Evolutionary conservation across 768 basidiomycete genomes (phyloP).

Genomic region (Bullera alba): DNA sequence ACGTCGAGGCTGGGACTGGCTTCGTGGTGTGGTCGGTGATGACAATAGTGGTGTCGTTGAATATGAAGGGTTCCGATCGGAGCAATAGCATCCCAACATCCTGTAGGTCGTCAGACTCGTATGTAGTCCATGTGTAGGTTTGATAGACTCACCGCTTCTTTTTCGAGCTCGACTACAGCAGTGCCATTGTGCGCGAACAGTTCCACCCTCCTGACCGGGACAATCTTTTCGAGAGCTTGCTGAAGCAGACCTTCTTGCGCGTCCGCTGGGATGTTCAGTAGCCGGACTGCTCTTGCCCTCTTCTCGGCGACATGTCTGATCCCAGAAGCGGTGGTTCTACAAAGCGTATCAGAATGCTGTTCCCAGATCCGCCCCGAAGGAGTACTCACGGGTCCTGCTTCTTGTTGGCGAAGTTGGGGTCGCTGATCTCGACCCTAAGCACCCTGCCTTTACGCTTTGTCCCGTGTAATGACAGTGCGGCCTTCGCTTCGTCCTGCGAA

Average conservation of each 20-base stretch:
- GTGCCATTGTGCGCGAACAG: conserved; percentile 57
- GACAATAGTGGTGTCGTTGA: conserved; percentile 58
- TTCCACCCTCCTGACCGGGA: conserved; percentile 60
- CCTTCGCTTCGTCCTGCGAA: conserved; percentile 24
- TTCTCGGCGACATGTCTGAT: conserved; percentile 50
- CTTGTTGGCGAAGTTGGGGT: conserved; percentile 45
- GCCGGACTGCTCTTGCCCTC: conserved; percentile 63
- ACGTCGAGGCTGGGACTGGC: neutral
- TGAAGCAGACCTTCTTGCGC: conserved; percentile 89
- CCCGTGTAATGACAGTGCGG: conserved; percentile 20
- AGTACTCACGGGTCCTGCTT: conserved; percentile 13
- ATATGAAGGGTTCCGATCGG: conserved; percentile 62
- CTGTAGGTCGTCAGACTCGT: conserved; percentile 58
- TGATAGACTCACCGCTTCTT: conserved; percentile 50
- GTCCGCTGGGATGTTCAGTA: conserved; percentile 64
- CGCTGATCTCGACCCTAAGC: conserved; percentile 42
- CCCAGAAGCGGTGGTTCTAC: conserved; percentile 47
- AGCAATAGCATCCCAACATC: conserved; percentile 77
- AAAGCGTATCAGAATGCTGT: neutral
- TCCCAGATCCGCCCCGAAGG: too few species aligned
- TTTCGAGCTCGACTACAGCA: conserved; percentile 48
- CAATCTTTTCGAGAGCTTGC: conserved; percentile 75
- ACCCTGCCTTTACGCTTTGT: conserved; percentile 14
- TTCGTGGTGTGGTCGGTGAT: conserved; percentile 43
- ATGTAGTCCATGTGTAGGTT: too few species aligned